Evolutionary conservation across 495 filamentous ascomycete species (phyloP), one percentile per base, ranked within the genome.

Genomic region (Immersiella caudata): DNA sequence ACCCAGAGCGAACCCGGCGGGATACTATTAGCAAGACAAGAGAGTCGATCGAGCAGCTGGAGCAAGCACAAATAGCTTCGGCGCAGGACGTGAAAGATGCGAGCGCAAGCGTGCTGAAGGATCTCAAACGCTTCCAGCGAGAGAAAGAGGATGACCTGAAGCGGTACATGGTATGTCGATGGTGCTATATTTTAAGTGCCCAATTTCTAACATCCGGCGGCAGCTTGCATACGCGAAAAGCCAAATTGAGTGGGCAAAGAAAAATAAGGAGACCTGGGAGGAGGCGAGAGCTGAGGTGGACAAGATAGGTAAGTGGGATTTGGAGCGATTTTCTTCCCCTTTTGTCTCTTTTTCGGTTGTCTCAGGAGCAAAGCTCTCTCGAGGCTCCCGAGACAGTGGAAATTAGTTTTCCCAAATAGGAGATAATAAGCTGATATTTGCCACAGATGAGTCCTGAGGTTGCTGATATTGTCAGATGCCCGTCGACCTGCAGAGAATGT

Each of bases 171-270:
- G 94, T 97, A 46, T 20, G 59, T 24, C 18, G 20, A 27, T 20
- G 18, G 0, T 20, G 22, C 6, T 46, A 2, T 8, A 7, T 62
- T 62, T 24, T 9, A 4, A 22, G 8, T n/a, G n/a, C 18, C 0
- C 20, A 27, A 12, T 21, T 62, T 63, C 67, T 68, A 64, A 81
- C 67, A 75, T 62, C 65, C 7, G 3, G 49, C 57, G 7, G 21
- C 66, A 98, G 94, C 85, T 97, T 69, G 91, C 93, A 55, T 99
- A 97, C 74, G 95, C 95, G 12, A 90, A 88, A 73, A 94, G 90
- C 76, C 95, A 99, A 75, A 89, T 99, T 65, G 93, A 98, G 76
- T 99, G 95, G 95, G 96, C 95, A n/a, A 93, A 89, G 77, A 95
- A 95, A 81, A 97, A 94, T 72, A 88, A 95, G 71, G 94, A 96